Base-by-base conservation (phyloP, 768 basidiomycete genomes). In the Artomyces pyxidatus region DNA sequence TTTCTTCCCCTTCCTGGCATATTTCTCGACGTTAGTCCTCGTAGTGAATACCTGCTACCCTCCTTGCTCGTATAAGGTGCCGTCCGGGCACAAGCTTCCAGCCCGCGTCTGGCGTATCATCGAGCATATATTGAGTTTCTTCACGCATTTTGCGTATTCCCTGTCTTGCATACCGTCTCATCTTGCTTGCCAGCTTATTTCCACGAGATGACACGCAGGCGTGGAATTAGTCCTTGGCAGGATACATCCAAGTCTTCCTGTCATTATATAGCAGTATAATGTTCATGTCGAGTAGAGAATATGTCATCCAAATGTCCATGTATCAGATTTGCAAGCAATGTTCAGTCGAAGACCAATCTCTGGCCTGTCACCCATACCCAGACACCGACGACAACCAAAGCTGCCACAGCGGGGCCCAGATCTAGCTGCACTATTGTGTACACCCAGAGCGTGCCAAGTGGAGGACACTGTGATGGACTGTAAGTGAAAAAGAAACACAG, bases 41-140 rank as follows among this genome's bases (percentile, higher is more conserved):
- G 10, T 10, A 35, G n/a, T 35, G 10, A 35, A n/a, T 35, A 10
- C 32, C 32, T 35, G 32, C 32, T 35, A n/a, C n/a, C n/a, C 30
- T 29, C 23, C 43, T 61, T 76, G 86, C 85, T 83, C 71, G 77
- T 80, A 81, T 28, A 82, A 85, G 85, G 85, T 87, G 83, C 85
- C 82, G 62, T 68, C 58, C 75, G 75, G 78, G 76, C 69, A 52
- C 61, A 72, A 85, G 73, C 59, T 59, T 67, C 68, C 74, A 75
- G 71, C 75, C 76, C 74, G 73, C 63, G 59, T 60, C 50, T 66
- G 83, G 85, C 81, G 85, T 87, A 87, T 87, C 64, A 71, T 82
- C 78, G 81, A 83, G 83, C 85, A 76, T 58, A 86, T 32, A 86
- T 68, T 48, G 48, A 68, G 28, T 17, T 10, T 54, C 9, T 38